Base-by-base conservation (phyloP, 495 filamentous ascomycete species). In the Arthonia radiata region DNA sequence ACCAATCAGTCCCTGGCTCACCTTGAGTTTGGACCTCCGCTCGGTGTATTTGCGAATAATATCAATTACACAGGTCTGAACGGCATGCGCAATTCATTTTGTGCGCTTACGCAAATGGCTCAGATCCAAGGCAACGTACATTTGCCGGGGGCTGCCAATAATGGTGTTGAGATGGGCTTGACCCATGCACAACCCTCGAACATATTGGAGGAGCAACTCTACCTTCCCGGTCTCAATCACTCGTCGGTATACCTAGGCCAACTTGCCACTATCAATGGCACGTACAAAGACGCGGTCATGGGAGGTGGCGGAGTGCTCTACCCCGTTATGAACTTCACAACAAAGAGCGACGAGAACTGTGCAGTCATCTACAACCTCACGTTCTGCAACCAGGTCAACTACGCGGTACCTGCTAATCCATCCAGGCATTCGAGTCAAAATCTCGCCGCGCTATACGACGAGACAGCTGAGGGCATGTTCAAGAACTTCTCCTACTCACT, bases 151-250 rank as follows among this genome's bases (percentile, higher is more conserved):
- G 49, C 58, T 8, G 52, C 54, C 17, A 60, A 51, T n/a, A 57
- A 47, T 27, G 50, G 57, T 22, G 50, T 70, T 9, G 48, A 64
- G 11, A 59, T 57, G 17, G 57, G 58, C 24, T 75, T 90, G 58
- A 86, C 73, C 2, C 11, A 22, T 11, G 19, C 19, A 11, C 19
- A 22, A 22, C 74, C 76, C 1, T n/a, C n/a, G n/a, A n/a, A n/a
- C n/a, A n/a, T n/a, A n/a, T n/a, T n/a, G n/a, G 75, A 75, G 38
- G 64, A 89, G 47, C 77, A 92, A 40, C 89, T 94, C 46, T 77
- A 83, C 35, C 49, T 91, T 17, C 64, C 54, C 10, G 63, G 65
- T 2, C 55, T 97, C 11, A 77, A 80, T 26, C 44, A 50, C 4
- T 74, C 62, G 35, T 60, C 71, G 4, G 55, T 46, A 1, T 97